phyloP scores from a whole-genome alignment of 2,329 filamentous ascomycete species.

The Colletotrichum sp. region DNA sequence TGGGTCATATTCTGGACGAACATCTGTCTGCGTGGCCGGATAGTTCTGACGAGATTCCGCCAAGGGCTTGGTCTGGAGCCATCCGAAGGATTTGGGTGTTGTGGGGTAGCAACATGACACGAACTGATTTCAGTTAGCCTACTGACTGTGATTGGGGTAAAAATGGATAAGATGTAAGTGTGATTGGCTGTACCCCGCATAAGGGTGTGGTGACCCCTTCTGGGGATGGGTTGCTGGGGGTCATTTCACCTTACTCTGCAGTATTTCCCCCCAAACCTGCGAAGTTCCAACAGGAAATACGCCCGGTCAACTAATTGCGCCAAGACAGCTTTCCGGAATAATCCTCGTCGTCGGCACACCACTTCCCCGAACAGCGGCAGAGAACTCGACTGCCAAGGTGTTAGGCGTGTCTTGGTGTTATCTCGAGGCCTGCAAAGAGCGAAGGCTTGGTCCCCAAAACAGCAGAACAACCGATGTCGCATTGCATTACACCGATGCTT shows the following conservation, averaged over 20 bases:
- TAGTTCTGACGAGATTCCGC: not conserved
- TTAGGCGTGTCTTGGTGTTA: not conserved
- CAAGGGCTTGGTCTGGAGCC: not conserved
- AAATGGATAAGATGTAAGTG: not conserved
- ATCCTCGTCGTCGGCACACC: not conserved
- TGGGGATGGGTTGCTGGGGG: not conserved
- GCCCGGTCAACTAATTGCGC: not conserved
- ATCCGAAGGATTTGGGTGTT: not conserved
- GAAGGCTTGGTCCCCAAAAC: not conserved
- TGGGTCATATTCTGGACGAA: not conserved
- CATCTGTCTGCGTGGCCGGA: not conserved
- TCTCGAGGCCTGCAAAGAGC: not conserved
- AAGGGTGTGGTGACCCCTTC: not conserved
- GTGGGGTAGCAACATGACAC: not conserved
- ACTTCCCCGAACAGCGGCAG: not conserved
- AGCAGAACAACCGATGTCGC: not conserved
- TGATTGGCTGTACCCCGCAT: constrained; percentile 2
- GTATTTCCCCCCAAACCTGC: not conserved
- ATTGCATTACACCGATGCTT: constrained; percentile 7
- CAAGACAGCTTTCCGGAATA: not conserved
- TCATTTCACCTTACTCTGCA: not conserved
- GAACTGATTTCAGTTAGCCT: not conserved
- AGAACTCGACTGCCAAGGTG: not conserved
- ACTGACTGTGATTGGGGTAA: not conserved
- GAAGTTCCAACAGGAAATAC: not conserved